phyloP scores from a whole-genome alignment of 257 asterid species.

The Buddleja alternifolia region DNA sequence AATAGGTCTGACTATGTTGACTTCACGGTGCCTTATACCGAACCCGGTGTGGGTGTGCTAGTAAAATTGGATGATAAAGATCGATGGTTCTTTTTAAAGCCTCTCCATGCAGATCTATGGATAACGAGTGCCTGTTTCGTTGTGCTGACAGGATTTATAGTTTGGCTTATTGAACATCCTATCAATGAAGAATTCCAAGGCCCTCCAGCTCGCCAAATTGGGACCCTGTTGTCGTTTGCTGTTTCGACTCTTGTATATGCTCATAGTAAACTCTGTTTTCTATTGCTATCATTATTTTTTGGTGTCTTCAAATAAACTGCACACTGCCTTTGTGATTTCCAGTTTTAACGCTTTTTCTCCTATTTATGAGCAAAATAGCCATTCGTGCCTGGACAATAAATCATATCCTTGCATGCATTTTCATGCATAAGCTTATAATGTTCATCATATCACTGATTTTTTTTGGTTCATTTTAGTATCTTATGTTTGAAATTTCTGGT shows the following conservation, averaged over 20 bases:
- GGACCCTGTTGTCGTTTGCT: constrained; percentile 43
- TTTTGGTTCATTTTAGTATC: too few species aligned
- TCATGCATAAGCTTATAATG: too few species aligned
- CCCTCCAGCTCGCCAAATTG: constrained; percentile 37
- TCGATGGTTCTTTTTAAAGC: constrained; percentile 52
- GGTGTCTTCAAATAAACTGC: too few species aligned
- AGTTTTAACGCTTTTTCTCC: too few species aligned
- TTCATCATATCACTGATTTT: too few species aligned
- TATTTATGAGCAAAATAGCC: too few species aligned
- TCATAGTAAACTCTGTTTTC: constrained; percentile 40
- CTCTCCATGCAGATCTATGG: constrained; percentile 45
- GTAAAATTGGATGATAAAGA: constrained; percentile 29
- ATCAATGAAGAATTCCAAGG: constrained; percentile 50
- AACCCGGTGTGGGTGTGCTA: constrained; percentile 39
- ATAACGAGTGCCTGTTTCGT: constrained; percentile 31
- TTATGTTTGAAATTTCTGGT: neutral
- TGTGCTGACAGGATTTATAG: constrained; percentile 36
- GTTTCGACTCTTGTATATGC: constrained; percentile 47
- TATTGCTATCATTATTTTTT: neutral
- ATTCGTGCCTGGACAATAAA: too few species aligned
- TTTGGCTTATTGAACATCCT: constrained; percentile 53
- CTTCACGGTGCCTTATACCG: constrained; percentile 52
- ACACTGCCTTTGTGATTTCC: too few species aligned
- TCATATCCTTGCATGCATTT: too few species aligned
- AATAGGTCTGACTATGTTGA: constrained; percentile 47